Evolutionary conservation across 2,329 filamentous ascomycete species (phyloP).

Genomic region (Seiridium cupressi): DNA sequence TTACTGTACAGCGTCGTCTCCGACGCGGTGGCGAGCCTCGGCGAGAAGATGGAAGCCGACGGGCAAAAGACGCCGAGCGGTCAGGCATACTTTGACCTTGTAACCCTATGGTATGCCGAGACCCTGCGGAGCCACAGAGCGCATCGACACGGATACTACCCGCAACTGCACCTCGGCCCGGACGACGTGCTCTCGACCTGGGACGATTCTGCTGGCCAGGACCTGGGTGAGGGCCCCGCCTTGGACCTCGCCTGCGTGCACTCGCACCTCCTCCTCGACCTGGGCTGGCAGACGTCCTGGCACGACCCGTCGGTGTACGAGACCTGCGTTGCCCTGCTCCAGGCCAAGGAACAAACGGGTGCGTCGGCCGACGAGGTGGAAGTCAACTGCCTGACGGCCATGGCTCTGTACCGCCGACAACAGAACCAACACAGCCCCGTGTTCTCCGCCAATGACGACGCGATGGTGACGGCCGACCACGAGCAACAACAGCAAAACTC

Average conservation of each 20-base stretch:
- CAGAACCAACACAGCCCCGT: neutral
- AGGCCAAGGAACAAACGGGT: neutral
- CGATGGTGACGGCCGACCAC: no score
- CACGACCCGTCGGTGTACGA: neutral
- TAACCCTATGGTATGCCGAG: neutral
- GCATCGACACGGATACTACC: neutral
- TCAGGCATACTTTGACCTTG: neutral
- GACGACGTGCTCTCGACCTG: neutral
- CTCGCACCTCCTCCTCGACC: conserved; percentile 4
- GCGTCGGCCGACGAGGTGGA: conserved; percentile 1
- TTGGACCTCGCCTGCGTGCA: neutral
- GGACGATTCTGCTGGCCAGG: neutral
- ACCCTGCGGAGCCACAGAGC: neutral
- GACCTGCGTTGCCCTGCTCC: neutral
- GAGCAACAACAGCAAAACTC: neutral
- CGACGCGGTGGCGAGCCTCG: neutral
- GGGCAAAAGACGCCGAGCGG: neutral
- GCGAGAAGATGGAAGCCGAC: neutral
- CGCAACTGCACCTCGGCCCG: neutral
- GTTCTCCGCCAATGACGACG: no score
- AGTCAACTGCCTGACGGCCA: conserved; percentile 9
- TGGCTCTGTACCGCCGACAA: conserved; percentile 2
- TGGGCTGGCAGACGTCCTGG: conserved; percentile 3
- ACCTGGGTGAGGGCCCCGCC: neutral
- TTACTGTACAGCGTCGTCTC: neutral